Base-by-base conservation (phyloP, 768 basidiomycete species). In the Lactifluus hygrophoroides region DNA sequence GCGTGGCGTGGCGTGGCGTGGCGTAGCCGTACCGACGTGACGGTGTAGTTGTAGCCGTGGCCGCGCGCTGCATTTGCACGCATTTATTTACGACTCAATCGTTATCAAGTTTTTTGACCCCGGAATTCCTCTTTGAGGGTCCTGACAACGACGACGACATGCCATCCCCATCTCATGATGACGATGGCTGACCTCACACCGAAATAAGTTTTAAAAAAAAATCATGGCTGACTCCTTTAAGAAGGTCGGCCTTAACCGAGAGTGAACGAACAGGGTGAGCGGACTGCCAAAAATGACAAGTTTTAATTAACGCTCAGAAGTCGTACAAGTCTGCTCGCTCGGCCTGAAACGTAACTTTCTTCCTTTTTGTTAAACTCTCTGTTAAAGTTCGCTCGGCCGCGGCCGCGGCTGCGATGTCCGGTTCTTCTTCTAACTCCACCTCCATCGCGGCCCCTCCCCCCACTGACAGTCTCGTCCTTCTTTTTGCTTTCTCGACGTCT, bases 281-380 rank as follows among this genome's bases (percentile, higher is more conserved):
- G n/a, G 5, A 47, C 45, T 56, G 42, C 49, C 28, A 16, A 44
- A 51, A 30, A 40, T 10, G 38, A 42, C 57, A 54, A 34, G 17
- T n/a, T 48, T 37, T 19, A 52, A 57, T 79, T 72, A 88, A 47
- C 10, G 10, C 32, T 53, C 52, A 53, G 69, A 88, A 88, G 66
- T 86, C 88, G 67, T 88, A 89, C 70, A 89, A 63, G 61, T 88
- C 88, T 30, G 81, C 83, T 58, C 75, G 73, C 65, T 86, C 85
- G 56, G 81, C 80, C 52, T 74, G 76, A 69, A 90, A 90, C 2
- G 77, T 83, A 1, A 90, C 88, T 56, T 75, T 79, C 74, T 89
- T 89, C 72, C 78, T 74, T 34, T 61, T 85, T 72, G 79, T 80
- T 3, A 69, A 64, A 70, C 44, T 58, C 54, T 23, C 65, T 53